phyloP scores from a whole-genome alignment of 345 rosid genomes.

The Angophora floribunda region DNA sequence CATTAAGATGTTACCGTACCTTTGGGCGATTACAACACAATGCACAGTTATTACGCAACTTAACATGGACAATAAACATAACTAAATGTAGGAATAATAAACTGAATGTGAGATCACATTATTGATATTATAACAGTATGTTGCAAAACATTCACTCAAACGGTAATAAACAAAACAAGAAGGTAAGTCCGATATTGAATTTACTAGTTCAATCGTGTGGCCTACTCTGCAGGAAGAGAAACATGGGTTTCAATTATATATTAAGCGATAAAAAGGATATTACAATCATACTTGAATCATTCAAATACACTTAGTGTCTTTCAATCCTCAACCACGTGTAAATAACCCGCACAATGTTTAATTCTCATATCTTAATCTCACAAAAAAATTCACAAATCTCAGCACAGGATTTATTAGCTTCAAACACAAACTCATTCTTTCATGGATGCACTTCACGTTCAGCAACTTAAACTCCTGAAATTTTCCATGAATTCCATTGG shows the following conservation, averaged over 20 bases:
- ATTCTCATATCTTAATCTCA: background rate
- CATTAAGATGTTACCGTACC: too few relatives aligned
- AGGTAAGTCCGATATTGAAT: background rate
- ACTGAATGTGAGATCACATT: too few relatives aligned
- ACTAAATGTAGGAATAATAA: too few relatives aligned
- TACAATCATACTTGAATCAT: background rate
- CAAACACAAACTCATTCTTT: rapidly evolving
- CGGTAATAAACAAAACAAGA: background rate
- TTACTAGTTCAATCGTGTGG: background rate
- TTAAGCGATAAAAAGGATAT: background rate
- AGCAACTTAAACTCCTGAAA: background rate
- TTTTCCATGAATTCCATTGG: background rate
- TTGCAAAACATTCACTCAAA: background rate
- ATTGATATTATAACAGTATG: too few relatives aligned
- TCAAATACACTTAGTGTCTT: background rate
- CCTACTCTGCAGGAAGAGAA: background rate
- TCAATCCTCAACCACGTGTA: background rate
- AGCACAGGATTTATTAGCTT: background rate
- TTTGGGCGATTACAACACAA: too few relatives aligned
- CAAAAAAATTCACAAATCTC: background rate
- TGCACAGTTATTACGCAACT: too few relatives aligned
- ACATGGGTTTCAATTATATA: background rate
- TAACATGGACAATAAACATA: too few relatives aligned
- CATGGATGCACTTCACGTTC: background rate
- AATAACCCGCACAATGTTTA: too few relatives aligned